phyloP scores from a whole-genome alignment of 2,329 filamentous ascomycete genomes.

The Thielaviopsis populi region DNA sequence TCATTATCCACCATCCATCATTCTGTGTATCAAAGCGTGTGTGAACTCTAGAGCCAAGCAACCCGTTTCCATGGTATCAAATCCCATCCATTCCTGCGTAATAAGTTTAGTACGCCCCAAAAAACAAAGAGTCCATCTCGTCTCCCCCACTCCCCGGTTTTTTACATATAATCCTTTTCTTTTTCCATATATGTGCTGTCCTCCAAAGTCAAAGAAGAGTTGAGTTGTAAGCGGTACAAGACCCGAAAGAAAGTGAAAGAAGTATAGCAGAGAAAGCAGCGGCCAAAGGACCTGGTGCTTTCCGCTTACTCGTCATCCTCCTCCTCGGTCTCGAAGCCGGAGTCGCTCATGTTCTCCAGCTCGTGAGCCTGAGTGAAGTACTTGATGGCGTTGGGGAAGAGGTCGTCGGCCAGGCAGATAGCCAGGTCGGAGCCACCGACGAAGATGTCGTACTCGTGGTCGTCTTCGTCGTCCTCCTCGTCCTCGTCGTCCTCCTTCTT shows the following conservation, averaged over 20 bases:
- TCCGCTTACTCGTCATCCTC: constrained; percentile 23
- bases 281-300: not conserved
- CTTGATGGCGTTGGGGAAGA: constrained; percentile 77
- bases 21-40: constrained; percentile 14
- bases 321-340: constrained; percentile 51
- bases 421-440: constrained; percentile 75
- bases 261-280: not conserved
- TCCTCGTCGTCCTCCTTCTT: constrained; percentile 42
- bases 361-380: constrained; percentile 83
- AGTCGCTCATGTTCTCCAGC: constrained; percentile 48
- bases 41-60: constrained; percentile 15
- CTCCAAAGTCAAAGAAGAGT: not conserved
- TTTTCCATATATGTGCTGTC: constrained; percentile 1
- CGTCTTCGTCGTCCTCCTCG: constrained; percentile 44
- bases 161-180: not conserved
- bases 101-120: constrained; percentile 2
- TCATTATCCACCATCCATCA: constrained; percentile 15
- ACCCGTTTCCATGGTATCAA: constrained; percentile 14
- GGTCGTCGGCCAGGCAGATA: constrained; percentile 65
- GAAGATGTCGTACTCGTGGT: constrained; percentile 68
- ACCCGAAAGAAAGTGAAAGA: not conserved
- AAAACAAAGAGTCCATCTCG: not conserved
- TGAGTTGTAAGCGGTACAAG: not conserved
- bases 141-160: not conserved
- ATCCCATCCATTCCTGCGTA: constrained; percentile 1